Evolutionary conservation across 495 filamentous ascomycete genomes (phyloP), one percentile per base, ranked within the genome.

Genomic region (Haplographium delicatum): DNA sequence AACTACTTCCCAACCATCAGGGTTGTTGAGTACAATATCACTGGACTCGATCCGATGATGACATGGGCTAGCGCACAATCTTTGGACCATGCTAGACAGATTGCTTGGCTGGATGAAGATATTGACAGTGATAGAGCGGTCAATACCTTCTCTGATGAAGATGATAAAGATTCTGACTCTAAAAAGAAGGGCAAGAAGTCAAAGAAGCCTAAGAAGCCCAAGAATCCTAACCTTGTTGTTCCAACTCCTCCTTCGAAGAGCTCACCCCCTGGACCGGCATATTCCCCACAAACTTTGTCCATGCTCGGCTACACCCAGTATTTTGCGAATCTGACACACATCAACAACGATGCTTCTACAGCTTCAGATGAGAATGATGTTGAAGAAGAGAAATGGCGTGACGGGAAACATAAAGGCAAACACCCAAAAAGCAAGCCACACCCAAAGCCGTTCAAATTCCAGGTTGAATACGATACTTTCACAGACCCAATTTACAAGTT

Each of bases 1-100:
- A 97, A 91, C 55, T 95, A 86, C 64, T 95, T 93, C 60, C 93
- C 93, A 1, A 88, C 86, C 3, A 63, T 97, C 27, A 76, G 93
- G 3, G 78, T 97, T 19, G 70, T 91, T 45, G 89, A 96, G 62
- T 99, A 99, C 73, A 97, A 99, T 59, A 87, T 87, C 48, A 87
- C 87, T 0, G 89, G 88, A 1, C 59, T 96, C 4, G 83, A 88
- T 42, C 56, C 78, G 24, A 50, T 62, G 2, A 53, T 64, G 2
- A 64, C 68, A 4, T 80, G 78, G 78, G 54, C 63, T 5, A 68
- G 74, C 33, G 52, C 47, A 6, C 45, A 46, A 48, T 45, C 39
- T 7, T 19, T 23, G 11, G 30, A 22, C 2, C 7, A 1, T 22
- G 5, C 31, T 42, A 5, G 46, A 20, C n/a, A 31, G 15, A 41